Percentiles rank a stretch among this genome's conserved stretches.
Evolutionary conservation across 2,329 filamentous ascomycete genomes (phyloP).

Genomic region (Colletotrichum tropicale): DNA sequence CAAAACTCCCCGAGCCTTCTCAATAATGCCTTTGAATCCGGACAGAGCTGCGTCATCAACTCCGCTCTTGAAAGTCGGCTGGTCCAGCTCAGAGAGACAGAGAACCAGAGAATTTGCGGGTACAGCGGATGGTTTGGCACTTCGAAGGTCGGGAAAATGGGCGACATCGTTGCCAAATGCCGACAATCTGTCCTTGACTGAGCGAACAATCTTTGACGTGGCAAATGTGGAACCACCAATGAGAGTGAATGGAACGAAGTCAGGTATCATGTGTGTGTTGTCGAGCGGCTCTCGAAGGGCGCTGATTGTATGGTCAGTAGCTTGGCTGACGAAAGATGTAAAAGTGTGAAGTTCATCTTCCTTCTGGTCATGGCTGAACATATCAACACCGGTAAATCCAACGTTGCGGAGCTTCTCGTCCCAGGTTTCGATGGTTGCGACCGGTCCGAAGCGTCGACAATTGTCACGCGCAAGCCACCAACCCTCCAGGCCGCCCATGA

Average conservation of each 20-base stretch:
- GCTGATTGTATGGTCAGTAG: neutral
- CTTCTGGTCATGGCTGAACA: neutral
- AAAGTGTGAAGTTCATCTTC: neutral
- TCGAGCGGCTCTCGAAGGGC: neutral
- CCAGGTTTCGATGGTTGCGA: neutral
- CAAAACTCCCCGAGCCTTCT: neutral
- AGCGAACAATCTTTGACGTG: neutral
- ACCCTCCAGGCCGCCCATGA: neutral
- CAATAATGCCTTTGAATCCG: neutral
- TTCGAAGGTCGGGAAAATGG: neutral
- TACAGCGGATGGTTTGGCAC: neutral
- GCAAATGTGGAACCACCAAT: neutral
- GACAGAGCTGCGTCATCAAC: neutral
- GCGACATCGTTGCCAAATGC: neutral
- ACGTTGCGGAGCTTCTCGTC: neutral
- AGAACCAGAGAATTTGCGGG: neutral
- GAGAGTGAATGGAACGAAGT: neutral
- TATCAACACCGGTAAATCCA: neutral
- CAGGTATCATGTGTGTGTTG: neutral
- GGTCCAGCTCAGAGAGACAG: neutral
- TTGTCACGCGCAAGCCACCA: neutral
- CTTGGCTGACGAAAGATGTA: neutral
- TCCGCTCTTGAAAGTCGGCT: neutral
- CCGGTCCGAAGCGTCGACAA: neutral
- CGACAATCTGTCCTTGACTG: neutral